Percentiles rank a stretch among this genome's conserved stretches.
Conservation (phyloP, 148 eudicot genomes). For the Nyssa sinensis region DNA sequence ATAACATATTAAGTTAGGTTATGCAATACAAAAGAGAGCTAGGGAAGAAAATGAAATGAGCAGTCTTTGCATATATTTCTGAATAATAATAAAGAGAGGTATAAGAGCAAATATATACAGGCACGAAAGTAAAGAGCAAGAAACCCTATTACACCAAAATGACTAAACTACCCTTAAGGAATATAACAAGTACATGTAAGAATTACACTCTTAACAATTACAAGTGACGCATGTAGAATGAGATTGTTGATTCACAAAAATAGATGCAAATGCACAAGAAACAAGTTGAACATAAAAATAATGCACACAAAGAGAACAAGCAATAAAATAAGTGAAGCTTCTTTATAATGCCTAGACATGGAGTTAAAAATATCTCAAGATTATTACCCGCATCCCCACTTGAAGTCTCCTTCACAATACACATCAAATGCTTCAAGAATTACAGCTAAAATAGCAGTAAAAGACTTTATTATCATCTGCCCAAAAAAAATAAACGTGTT, state of each 20-base stretch:
- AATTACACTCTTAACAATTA: too few species aligned
- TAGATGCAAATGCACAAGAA: background rate
- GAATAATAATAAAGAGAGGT: too few species aligned
- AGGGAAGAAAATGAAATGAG: too few species aligned
- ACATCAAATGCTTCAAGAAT: slow-evolving; percentile 84
- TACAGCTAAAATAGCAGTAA: slow-evolving; percentile 81
- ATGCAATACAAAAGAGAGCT: too few species aligned
- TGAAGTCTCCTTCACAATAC: slow-evolving; percentile 98
- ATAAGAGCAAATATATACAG: too few species aligned
- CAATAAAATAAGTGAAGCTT: background rate
- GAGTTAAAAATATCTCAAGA: background rate
- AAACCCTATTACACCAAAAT: too few species aligned
- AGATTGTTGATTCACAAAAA: background rate
- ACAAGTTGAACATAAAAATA: background rate
- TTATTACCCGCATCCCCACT: slow-evolving; percentile 83
- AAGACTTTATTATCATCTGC: slow-evolving; percentile 96
- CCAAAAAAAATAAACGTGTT: slow-evolving; percentile 9
- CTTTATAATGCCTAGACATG: background rate
- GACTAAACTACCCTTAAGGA: too few species aligned
- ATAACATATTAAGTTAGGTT: too few species aligned
- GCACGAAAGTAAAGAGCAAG: too few species aligned
- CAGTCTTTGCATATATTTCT: too few species aligned
- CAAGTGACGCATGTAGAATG: background rate
- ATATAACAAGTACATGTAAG: too few species aligned
- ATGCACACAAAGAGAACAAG: background rate